Percentiles rank a stretch among this genome's conserved stretches.
phyloP scores from a whole-genome alignment of 1,284 basidiomycete genomes.

The Clitocybe nebularis region DNA sequence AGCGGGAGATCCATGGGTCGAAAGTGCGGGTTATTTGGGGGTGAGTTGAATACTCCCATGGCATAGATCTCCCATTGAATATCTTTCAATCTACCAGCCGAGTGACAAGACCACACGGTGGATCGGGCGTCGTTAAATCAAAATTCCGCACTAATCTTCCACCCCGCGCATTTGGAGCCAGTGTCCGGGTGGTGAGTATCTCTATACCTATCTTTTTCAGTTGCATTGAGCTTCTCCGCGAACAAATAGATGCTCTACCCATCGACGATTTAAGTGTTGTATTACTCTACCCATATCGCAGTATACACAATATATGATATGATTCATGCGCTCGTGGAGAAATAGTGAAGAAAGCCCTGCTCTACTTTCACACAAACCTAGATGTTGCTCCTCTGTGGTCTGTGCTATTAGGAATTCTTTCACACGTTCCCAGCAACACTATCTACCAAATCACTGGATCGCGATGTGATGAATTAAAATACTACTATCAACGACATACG shows the following conservation, averaged over 20 bases:
- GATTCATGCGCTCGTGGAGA: too few relatives aligned
- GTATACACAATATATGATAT: conserved; percentile 52
- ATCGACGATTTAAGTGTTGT: conserved; percentile 43
- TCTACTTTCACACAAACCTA: too few relatives aligned
- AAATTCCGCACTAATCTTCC: conserved; percentile 98
- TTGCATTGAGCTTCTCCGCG: conserved; percentile 7
- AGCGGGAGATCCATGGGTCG: conserved; percentile 88
- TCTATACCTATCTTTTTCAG: conserved; percentile 28
- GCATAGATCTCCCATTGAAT: conserved; percentile 1
- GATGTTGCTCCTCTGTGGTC: too few relatives aligned
- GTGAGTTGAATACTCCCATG: conserved; percentile 39
- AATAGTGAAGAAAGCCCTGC: too few relatives aligned
- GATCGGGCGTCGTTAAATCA: conserved; percentile 94
- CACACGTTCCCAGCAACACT: too few relatives aligned
- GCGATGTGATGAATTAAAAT: too few relatives aligned
- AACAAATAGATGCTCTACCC: conserved; percentile 58
- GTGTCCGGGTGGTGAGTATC: conserved; percentile 79
- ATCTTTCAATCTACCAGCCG: conserved; percentile 45
- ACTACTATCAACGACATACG: too few relatives aligned
- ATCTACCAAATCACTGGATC: too few relatives aligned
- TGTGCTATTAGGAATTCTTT: too few relatives aligned
- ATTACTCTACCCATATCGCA: conserved; percentile 35
- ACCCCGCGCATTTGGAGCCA: conserved; percentile 92
- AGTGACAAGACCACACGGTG: conserved; percentile 91
- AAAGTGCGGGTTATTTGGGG: conserved; percentile 98